Evolutionary conservation across 2,329 filamentous ascomycete genomes (phyloP), one percentile per base, ranked within the genome.

Genomic region (Bipolaris sorokiniana): DNA sequence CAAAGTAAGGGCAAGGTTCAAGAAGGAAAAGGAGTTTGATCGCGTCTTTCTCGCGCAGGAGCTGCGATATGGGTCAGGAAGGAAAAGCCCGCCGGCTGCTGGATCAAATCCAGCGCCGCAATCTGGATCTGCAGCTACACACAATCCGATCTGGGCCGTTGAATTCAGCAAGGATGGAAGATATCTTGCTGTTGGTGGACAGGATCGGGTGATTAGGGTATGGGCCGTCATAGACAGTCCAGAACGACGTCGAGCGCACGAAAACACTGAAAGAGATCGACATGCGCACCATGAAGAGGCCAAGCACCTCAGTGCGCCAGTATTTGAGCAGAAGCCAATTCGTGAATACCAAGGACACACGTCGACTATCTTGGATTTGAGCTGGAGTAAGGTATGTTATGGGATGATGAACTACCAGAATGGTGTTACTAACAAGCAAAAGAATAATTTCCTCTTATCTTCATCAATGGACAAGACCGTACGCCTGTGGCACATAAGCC

Each of bases 401-500:
- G 13, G 5, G 13, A 9, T 48, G 11, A 13, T 11, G 28, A 20
- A 18, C n/a, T 38, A 2, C 22, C 1, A 9, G 7, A 1, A 11
- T 13, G n/a, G 28, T 23, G 15, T 3, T 36, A 38, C 52, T 55
- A 31, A 61, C 44, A 33, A 13, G 0, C 5, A 9, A 2, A 41
- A 85, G 82, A 99, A 99, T 77, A 97, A 96, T 75, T 99, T 99
- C 67, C 78, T 99, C 26, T 82, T 99, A 15, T 97, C 94, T 3
- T 96, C 93, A 0, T 97, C 93, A 0, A 97, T 98, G 92, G 95
- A 99, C 75, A 97, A 97, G 80, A 97, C 93, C 0, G 95, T 99
- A 11, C 86, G 92, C 13, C 77, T 99, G 46, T 99, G 95, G 94
- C 95, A 99, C 76, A 83, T 95, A 61, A 94, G 86, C 71, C 84